A percentile compares a stretch with the other conserved stretches of the same genome.
Conservation (phyloP, 2,329 filamentous ascomycete species). For the Neurospora sp. region DNA sequence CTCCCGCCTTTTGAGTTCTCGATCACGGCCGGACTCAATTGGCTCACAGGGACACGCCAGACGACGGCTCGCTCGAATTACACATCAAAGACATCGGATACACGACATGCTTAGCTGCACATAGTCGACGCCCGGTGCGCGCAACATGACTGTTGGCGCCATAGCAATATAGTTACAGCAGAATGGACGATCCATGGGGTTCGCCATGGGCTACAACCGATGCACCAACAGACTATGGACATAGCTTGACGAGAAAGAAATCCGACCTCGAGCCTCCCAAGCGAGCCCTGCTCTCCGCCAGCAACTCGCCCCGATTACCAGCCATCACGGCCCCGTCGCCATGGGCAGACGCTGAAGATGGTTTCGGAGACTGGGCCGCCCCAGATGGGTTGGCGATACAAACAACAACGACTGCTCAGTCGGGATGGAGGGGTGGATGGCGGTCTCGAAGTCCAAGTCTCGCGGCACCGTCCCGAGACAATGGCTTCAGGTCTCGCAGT, state of each 20-base stretch:
- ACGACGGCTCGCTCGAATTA: not conserved
- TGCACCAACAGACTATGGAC: constrained; percentile 21
- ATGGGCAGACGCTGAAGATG: constrained; percentile 31
- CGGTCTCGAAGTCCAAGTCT: constrained; percentile 13
- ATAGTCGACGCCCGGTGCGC: constrained; percentile 2
- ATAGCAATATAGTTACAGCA: constrained; percentile 15
- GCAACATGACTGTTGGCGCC: constrained; percentile 16
- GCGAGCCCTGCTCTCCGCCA: constrained; percentile 29
- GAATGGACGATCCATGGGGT: constrained; percentile 55
- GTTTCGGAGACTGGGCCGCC: constrained; percentile 29
- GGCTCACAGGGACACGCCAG: not conserved
- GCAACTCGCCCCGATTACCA: constrained; percentile 20
- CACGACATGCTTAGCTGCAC: constrained; percentile 8
- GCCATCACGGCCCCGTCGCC: constrained; percentile 24
- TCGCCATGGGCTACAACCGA: constrained; percentile 46
- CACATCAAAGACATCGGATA: not conserved
- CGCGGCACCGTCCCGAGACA: constrained; percentile 7
- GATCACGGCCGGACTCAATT: not conserved
- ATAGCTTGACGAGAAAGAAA: constrained; percentile 21
- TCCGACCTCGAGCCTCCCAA: constrained; percentile 31
- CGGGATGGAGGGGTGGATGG: constrained; percentile 16
- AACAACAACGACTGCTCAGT: constrained; percentile 15
- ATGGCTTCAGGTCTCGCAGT: constrained; percentile 7
- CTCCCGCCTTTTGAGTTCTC: not conserved
- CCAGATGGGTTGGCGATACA: constrained; percentile 11